Base-by-base conservation (phyloP, 495 filamentous ascomycete species). In the Baudoinia panamericana region DNA sequence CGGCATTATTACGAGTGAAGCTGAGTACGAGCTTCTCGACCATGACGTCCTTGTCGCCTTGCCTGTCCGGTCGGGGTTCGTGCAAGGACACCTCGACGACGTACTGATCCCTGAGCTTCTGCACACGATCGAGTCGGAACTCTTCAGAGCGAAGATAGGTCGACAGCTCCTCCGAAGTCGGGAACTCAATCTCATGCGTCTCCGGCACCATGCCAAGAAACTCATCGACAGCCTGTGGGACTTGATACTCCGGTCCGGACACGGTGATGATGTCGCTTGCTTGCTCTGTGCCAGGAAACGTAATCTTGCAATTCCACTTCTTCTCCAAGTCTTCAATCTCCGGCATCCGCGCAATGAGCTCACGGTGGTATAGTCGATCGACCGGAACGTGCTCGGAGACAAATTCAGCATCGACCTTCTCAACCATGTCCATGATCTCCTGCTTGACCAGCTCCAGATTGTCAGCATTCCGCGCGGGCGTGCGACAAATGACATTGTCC, bases 401-500 rank as follows among this genome's bases (percentile, higher is more conserved):
- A 56, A 95, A 94, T 63, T 99, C 90, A 15, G 88, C 88, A 58
- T 96, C 90, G 39, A 78, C 86, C 63, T 93, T 83, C 36, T 39
- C 36, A 18, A 39, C 36, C 23, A 39, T 28, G 54, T 94, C 88
- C 70, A 99, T 82, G 51, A 99, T 99, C 66, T 99, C 90, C 55
- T 84, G 82, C 72, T 96, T 99, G 41, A 99, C 90, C 18, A 94
- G 67, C 60, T 99, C 90, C 28, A 99, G 67, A 56, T 84, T 94
- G 60, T 92, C 82, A 25, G 90, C 90, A 62, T 99, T 99, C 41
- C 90, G 82, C 46, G 90, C 90, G 11, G 90, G 90, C 0, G 90
- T 99, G 18, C 92, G 81, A 59, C 92, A 96, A 52, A 99, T 93
- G 48, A 99, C 90, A 60, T 99, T 99, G 67, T 96, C 90, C 34